Conservation (phyloP, 352 stramenopile species). For the Globisporangium spiculum region DNA sequence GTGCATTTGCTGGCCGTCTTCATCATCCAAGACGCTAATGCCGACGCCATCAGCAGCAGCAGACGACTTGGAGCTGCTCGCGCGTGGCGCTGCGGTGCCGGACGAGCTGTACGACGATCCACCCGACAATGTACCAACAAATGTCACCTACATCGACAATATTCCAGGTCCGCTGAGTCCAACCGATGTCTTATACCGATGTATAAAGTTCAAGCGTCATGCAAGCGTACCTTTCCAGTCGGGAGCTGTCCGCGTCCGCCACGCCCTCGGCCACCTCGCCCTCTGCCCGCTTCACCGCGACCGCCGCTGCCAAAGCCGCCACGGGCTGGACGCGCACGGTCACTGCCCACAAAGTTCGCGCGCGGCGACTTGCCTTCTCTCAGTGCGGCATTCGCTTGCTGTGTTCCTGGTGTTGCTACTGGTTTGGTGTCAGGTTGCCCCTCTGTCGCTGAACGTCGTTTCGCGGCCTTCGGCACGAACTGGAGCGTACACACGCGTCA, state of each 20-base stretch:
- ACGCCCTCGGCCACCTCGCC: slow-evolving; percentile 43
- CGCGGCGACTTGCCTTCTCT: slow-evolving; percentile 36
- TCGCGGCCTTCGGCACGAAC: slow-evolving; percentile 75
- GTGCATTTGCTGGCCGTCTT: slow-evolving; percentile 38
- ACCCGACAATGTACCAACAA: slow-evolving; percentile 78
- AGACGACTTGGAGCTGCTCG: slow-evolving; percentile 33
- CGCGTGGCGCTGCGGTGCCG: slow-evolving; percentile 31
- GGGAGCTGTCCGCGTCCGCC: slow-evolving; percentile 54
- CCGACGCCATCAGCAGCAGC: slow-evolving; percentile 72
- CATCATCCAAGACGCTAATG: slow-evolving; percentile 83
- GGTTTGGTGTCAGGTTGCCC: slow-evolving; percentile 15
- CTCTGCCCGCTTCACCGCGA: slow-evolving; percentile 23
- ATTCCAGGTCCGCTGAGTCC: background rate
- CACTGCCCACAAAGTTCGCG: slow-evolving; percentile 41
- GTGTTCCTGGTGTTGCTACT: slow-evolving; percentile 21
- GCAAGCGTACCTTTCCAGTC: slow-evolving; percentile 39
- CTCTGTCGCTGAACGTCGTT: slow-evolving; percentile 42
- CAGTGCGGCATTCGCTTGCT: slow-evolving; percentile 15
- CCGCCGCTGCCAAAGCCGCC: slow-evolving; percentile 22
- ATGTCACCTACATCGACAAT: slow-evolving; percentile 35
- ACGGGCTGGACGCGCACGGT: slow-evolving; percentile 18
- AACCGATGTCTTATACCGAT: background rate
- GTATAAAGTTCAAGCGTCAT: background rate
- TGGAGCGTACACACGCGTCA: slow-evolving; percentile 14
- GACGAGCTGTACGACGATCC: slow-evolving; percentile 73